Base-by-base conservation (phyloP, 345 rosid genomes). In the Erysimum cheiranthoides region DNA sequence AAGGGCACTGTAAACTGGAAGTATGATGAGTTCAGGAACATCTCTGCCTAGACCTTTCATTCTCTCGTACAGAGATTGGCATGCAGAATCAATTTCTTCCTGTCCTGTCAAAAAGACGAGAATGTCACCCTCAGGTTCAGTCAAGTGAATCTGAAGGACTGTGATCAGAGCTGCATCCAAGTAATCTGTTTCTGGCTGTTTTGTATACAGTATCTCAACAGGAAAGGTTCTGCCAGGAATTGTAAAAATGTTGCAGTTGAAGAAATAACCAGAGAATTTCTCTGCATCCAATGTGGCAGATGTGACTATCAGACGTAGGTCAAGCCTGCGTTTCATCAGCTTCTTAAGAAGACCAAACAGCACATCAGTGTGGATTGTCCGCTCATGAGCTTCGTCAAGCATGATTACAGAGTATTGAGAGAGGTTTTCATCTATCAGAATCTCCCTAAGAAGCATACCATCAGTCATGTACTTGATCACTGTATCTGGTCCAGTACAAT, bases 371-470 rank as follows among this genome's bases (percentile, higher is more conserved):
- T 91, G 88, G 27, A 85, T 89, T 43, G 94, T 87, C 84, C 97
- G 82, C 88, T 87, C 97, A 39, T 89, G 97, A 70, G 97, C 97
- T 79, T 91, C 97, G 38, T 89, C 91, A 71, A 91, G 94, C 97
- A 89, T 91, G 50, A 91, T 52, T 7, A 87, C 91, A 1, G 89
- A 91, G 74, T 91, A 91, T 35, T 89, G 91, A n/a, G 97, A 86
- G 42, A 91, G 89, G 72, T 81, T 81, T 47, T 84, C 90, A 49
- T 88, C 90, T 32, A 84, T 82, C 69, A 89, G 73, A 73, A 89
- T 85, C 83, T 91, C 91, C 80, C 91, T 82, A 34, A 89, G 89
- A 73, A 89, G 91, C 91, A 91, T 84, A 63, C 97, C 95, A 68
- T 88, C 95, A 45, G 95, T 89, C 97, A 91, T 89, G 74, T 89